phyloP scores from a whole-genome alignment of 768 basidiomycete genomes.

The Collybia sordida region DNA sequence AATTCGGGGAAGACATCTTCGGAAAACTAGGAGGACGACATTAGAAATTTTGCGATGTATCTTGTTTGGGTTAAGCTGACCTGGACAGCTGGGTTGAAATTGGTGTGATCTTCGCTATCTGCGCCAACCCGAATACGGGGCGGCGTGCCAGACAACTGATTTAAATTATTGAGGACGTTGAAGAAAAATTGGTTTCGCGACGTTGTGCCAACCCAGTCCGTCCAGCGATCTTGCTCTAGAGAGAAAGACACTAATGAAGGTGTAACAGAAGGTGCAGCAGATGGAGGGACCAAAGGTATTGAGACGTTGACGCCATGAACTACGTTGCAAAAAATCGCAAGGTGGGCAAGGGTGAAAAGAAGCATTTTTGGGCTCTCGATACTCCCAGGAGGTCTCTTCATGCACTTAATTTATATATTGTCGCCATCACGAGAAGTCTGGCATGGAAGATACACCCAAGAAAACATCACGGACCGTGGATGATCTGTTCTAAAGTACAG shows the following conservation, averaged over 20 bases:
- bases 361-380: too few relatives aligned
- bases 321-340: too few relatives aligned
- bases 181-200: conserved; percentile 56
- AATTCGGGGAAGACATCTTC: conserved; percentile 49
- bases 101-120: conserved; percentile 56
- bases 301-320: conserved; percentile 27
- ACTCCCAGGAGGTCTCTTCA: too few relatives aligned
- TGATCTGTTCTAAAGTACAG: too few relatives aligned
- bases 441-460: too few relatives aligned
- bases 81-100: conserved; percentile 46
- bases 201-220: conserved; percentile 59
- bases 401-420: too few relatives aligned
- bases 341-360: too few relatives aligned
- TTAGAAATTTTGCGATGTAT: neutral
- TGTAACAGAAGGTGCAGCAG: conserved; percentile 32
- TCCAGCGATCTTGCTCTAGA: conserved; percentile 70
- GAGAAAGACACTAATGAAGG: conserved; percentile 60
- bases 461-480: too few relatives aligned
- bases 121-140: conserved; percentile 62
- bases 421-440: too few relatives aligned
- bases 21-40: conserved; percentile 30
- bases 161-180: conserved; percentile 58
- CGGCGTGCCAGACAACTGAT: conserved; percentile 44
- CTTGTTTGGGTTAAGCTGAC: conserved; percentile 23
- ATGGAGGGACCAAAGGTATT: conserved; percentile 38